Evolutionary conservation across 2,329 filamentous ascomycete genomes (phyloP), one percentile per base, ranked within the genome.

Genomic region (Stenocarpella maydis): DNA sequence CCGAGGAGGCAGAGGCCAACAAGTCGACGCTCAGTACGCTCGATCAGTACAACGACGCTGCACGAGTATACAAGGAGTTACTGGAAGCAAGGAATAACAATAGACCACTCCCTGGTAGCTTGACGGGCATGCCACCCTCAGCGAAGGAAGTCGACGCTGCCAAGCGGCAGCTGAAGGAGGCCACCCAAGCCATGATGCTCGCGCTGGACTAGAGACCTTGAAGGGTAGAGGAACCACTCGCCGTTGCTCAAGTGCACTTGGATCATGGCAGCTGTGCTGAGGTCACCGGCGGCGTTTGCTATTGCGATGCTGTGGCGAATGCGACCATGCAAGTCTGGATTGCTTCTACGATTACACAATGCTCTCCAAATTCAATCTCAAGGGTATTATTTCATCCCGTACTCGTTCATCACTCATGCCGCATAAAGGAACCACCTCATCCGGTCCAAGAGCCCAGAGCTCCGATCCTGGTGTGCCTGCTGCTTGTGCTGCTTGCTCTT

Each of bases 1-100:
- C 49, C 15, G 68, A 70, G 31, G 68, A 70, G 28, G 65, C 65
- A 8, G 68, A 70, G 34, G 68, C 68, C 49, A 70, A 70, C 50
- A 70, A 31, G 26, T 28, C 68, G 10, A 52, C 65, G 9, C 49
- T 70, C 0, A 64, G 49, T 12, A 45, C 55, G 26, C 68, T 70
- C 14, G 68, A 70, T 34, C 68, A 64, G 9, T 67, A 70, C 41
- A 54, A 55, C 8, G 55, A 58, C 43, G 64, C 68, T n/a, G 68
- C 68, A 6, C 21, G 63, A 19, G 21, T 26, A 26, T 70, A 70
- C 31, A 67, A 70, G 55, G 55, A 67, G 24, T 19, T 70, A 2
- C 21, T 70, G 24, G 54, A 68, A 37, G 68, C 68, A 19, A 52
- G 68, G 4, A 70, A 39, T n/a, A 66, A 50, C 55, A 68, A 68